A percentile compares a stretch with the other conserved stretches of the same genome.
Conservation (phyloP, 345 rosid genomes). For the Gossypium turneri region DNA sequence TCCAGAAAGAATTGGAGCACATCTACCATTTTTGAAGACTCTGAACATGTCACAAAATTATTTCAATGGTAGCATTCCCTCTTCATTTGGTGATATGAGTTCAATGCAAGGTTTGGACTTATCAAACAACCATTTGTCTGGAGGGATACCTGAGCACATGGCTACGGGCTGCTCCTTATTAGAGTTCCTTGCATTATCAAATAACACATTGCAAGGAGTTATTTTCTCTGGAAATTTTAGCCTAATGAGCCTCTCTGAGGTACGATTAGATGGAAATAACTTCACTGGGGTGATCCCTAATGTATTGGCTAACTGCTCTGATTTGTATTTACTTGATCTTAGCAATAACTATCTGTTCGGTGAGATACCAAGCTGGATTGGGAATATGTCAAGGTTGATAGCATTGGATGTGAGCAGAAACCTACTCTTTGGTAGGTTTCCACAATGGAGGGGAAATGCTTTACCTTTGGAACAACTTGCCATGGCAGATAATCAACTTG, state of each 20-base stretch:
- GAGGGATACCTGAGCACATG: slow-evolving; percentile 9
- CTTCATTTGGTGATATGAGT: slow-evolving; percentile 12
- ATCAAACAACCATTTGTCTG: slow-evolving; percentile 20
- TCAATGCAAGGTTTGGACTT: background rate
- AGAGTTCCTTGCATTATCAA: background rate
- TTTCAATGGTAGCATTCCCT: slow-evolving; percentile 19
- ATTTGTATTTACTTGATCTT: slow-evolving; percentile 7
- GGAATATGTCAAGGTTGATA: too few relatives aligned
- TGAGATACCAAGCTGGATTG: slow-evolving; percentile 11
- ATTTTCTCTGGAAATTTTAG: background rate
- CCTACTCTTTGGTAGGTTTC: too few relatives aligned
- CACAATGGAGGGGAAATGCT: too few relatives aligned
- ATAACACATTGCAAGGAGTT: slow-evolving; percentile 21
- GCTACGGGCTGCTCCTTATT: background rate
- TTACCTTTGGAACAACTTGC: too few relatives aligned
- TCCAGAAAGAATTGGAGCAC: slow-evolving; percentile 11
- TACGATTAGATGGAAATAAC: slow-evolving; percentile 6
- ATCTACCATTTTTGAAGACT: background rate
- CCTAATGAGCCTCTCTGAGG: background rate
- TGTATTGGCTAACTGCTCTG: background rate
- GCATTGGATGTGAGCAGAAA: too few relatives aligned
- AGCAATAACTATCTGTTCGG: slow-evolving; percentile 15
- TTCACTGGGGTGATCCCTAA: background rate
- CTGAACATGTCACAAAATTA: slow-evolving; percentile 20
- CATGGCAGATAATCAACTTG: too few relatives aligned